Evolutionary conservation across 176 grass and related monocot species (phyloP).

Genomic region (Oryza glumipatula): DNA sequence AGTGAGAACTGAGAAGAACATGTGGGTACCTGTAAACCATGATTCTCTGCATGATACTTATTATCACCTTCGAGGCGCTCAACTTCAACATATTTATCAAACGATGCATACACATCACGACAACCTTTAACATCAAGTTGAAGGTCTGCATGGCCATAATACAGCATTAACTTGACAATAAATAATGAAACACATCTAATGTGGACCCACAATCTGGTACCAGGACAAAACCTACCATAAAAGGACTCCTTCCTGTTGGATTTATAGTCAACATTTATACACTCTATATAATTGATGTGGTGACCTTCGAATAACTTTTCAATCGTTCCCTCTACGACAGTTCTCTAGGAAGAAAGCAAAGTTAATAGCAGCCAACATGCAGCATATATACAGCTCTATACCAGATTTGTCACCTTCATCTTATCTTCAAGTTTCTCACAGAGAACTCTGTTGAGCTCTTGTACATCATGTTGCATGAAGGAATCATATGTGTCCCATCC

Average conservation of each 20-base stretch:
- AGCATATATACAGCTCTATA: slow-evolving; percentile 25
- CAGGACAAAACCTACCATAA: slow-evolving; percentile 65
- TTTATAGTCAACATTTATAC: slow-evolving; percentile 92
- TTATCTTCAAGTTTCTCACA: slow-evolving; percentile 96
- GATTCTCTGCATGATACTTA: slow-evolving; percentile 84
- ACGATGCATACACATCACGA: slow-evolving; percentile 80
- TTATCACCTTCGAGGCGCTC: slow-evolving; percentile 92
- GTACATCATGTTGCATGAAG: slow-evolving; percentile 98
- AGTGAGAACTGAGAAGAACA: background rate
- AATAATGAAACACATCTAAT: slow-evolving; percentile 28
- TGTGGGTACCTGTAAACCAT: slow-evolving; percentile 76
- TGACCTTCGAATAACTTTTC: slow-evolving; percentile 95
- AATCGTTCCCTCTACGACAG: slow-evolving; percentile 92
- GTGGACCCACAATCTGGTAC: slow-evolving; percentile 15
- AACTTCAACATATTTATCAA: slow-evolving; percentile 98
- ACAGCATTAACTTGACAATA: slow-evolving; percentile 31
- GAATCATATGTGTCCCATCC: slow-evolving; percentile 99
- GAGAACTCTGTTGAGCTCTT: slow-evolving; percentile 95
- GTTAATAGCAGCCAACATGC: slow-evolving; percentile 37
- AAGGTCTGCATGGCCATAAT: slow-evolving; percentile 62
- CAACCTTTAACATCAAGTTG: slow-evolving; percentile 97
- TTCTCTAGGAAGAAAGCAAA: slow-evolving; percentile 60
- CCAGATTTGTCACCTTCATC: slow-evolving; percentile 72
- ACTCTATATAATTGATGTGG: slow-evolving; percentile 94
- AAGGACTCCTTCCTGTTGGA: slow-evolving; percentile 92